Base-by-base conservation (phyloP, 345 rosid genomes). In the Noccaea bulbosa region DNA sequence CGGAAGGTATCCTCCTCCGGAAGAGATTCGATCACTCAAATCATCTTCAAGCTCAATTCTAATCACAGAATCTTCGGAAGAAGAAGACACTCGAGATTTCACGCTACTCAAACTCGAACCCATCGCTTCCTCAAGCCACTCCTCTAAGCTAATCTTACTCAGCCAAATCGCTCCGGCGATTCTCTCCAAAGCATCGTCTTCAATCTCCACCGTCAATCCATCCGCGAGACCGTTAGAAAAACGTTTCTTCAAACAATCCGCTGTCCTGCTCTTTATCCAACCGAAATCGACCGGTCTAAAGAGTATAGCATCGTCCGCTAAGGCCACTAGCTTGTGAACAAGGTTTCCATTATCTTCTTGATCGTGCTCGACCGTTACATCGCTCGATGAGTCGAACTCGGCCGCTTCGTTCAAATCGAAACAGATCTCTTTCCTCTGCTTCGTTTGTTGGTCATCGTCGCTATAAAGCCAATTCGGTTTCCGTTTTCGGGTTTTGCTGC, bases 321-420 rank as follows among this genome's bases (percentile, higher is more conserved):
- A 71, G 69, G 71, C 74, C 34, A 88, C 84, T 12, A 80, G 76
- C 74, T 86, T 82, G 33, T 81, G 88, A 11, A 78, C 70, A 4
- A 80, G 81, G 81, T 73, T 81, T 5, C 64, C 32, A 54, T 62
- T 39, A n/a, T 79, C 83, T 60, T 86, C 99, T 34, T 80, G 88
- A 62, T 89, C 97, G 2, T 86, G 88, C 58, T 94, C 97, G 4
- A 83, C 67, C 0, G 99, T 94, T 22, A 94, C 83, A 77, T 89
- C 98, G 16, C 99, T 94, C 0, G 98, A 94, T 3, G 78, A 76
- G 86, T 88, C 76, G 8, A 73, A 62, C 63, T 89, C 86, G 0
- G 80, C 97, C 2, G 88, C 80, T 77, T 94, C 94, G 44, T 94
- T 94, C 48, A 94, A 80, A 51, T 94, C 99, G 5, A 94, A 91